These are phyloP conservation scores for Crithidia expoeki DNA, from an alignment of 208 protist species.

Conservation along the genomic window DNA sequence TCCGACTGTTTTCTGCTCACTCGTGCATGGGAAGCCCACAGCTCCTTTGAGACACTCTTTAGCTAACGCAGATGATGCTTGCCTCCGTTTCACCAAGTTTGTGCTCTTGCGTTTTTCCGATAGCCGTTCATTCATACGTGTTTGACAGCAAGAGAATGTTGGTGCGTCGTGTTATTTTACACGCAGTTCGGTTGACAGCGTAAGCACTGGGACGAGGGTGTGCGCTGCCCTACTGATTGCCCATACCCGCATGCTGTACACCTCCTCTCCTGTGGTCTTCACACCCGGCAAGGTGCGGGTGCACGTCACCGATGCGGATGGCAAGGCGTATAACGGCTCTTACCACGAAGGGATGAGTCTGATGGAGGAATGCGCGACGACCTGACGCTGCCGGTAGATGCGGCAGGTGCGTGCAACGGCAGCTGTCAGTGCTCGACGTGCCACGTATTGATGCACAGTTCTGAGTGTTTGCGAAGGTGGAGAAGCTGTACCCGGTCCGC, in stretches of 20 bases:
- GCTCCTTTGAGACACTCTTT: no score
- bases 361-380: constrained; percentile 89
- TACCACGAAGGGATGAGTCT: constrained; percentile 64
- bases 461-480: constrained; percentile 73
- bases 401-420: constrained; percentile 90
- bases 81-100: no score
- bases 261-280: not conserved
- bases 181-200: not conserved
- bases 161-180: no score
- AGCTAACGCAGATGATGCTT: no score
- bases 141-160: no score
- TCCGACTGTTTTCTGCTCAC: no score
- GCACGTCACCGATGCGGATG: constrained; percentile 33
- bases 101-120: no score
- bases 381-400: constrained; percentile 49
- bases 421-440: constrained; percentile 96
- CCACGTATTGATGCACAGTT: constrained; percentile 88
- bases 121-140: no score
- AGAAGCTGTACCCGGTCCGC: constrained; percentile 66
- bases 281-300: constrained; percentile 47
- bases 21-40: no score
- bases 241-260: not conserved
- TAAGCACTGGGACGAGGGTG: not conserved
- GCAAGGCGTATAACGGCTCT: constrained; percentile 18
- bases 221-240: not conserved